Percentiles rank a stretch among this genome's conserved stretches.
These are phyloP conservation scores for Carex kokanica DNA, from an alignment of 176 grass and related monocot genomes.

Conservation along the genomic window DNA sequence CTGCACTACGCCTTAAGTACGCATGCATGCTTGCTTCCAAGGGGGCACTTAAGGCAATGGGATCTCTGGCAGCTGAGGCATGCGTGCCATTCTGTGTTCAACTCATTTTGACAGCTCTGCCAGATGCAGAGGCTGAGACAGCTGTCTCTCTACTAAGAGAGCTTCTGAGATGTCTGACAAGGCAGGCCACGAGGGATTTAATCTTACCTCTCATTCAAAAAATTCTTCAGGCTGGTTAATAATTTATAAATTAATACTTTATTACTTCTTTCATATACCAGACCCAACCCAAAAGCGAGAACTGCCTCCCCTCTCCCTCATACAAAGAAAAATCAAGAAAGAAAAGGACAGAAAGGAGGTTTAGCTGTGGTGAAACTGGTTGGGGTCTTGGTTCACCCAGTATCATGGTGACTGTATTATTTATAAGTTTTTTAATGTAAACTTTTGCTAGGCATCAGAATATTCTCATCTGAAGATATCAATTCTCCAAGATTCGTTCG, in stretches of 20 bases:
- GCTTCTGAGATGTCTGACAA: conserved; percentile 70
- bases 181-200: conserved; percentile 50
- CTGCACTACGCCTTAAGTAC: conserved; percentile 67
- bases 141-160: conserved; percentile 67
- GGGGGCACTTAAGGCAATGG: conserved; percentile 83
- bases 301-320: neutral
- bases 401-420: conserved; percentile 28
- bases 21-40: conserved; percentile 66
- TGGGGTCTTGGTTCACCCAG: conserved; percentile 21
- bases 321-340: conserved; percentile 18
- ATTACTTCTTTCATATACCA: conserved; percentile 8
- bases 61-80: conserved; percentile 72
- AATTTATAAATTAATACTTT: conserved; percentile 25
- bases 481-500: conserved; percentile 89
- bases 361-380: neutral
- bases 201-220: conserved; percentile 86
- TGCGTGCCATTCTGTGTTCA: conserved; percentile 73
- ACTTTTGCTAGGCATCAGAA: conserved; percentile 50
- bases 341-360: neutral
- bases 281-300: neutral
- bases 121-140: conserved; percentile 59
- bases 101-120: conserved; percentile 55
- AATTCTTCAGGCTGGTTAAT: conserved; percentile 95
- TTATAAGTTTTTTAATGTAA: conserved; percentile 31
- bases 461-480: conserved; percentile 91